Conservation (phyloP, 192 early-diverging fungal genomes). For the Rhizophagus sp. region DNA sequence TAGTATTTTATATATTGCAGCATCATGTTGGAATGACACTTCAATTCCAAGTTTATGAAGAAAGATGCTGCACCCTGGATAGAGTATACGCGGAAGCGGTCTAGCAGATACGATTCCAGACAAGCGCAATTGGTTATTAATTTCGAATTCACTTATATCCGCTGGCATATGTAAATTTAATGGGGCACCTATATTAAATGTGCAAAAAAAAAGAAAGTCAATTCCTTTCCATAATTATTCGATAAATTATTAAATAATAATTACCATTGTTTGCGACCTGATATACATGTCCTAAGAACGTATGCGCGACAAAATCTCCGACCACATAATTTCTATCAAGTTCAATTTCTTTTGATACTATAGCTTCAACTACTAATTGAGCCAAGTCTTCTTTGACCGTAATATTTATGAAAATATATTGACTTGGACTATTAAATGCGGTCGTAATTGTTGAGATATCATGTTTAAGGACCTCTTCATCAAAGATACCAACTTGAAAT, state of each 20-base stretch:
- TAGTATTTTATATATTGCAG: background rate
- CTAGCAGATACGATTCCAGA: slow-evolving; percentile 14
- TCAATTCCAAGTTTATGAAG: slow-evolving; percentile 11
- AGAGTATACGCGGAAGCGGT: slow-evolving; percentile 7
- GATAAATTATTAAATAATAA: background rate
- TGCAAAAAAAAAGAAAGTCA: background rate
- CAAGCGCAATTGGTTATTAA: slow-evolving; percentile 5
- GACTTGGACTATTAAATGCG: slow-evolving; percentile 9
- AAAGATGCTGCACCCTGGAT: slow-evolving; percentile 8
- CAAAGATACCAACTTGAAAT: slow-evolving; percentile 20
- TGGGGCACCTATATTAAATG: background rate
- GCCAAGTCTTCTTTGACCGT: slow-evolving; percentile 18
- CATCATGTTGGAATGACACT: slow-evolving; percentile 10
- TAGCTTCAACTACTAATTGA: background rate
- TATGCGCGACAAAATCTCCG: slow-evolving; percentile 15
- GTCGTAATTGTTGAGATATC: slow-evolving; percentile 16
- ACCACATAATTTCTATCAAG: slow-evolving; percentile 18
- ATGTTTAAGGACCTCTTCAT: slow-evolving; percentile 1
- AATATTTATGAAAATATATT: slow-evolving; percentile 11
- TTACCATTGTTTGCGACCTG: slow-evolving; percentile 13
- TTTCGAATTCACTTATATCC: background rate
- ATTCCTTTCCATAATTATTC: background rate
- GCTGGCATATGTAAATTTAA: slow-evolving; percentile 3
- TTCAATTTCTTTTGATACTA: background rate
- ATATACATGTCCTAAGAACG: background rate